Evolutionary conservation across 257 asterid genomes (phyloP), one percentile per base, ranked within the genome.

Genomic region (Catharanthus roseus): DNA sequence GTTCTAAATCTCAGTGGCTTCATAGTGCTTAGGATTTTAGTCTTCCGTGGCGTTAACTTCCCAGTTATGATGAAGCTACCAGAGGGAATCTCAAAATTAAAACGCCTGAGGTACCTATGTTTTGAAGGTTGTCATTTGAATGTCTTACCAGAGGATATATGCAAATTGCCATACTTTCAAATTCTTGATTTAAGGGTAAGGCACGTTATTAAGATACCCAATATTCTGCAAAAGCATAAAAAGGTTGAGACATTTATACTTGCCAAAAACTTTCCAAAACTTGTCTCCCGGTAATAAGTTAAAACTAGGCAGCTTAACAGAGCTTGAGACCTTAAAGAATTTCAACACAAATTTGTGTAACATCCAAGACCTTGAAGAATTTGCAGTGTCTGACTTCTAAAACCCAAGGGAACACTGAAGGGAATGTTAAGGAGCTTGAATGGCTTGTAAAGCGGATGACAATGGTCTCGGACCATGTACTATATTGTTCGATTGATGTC

Each of bases 21-120:
- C 62, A 60, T 18, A 58, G 23, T 79, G 28, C 77, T 82, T 24
- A 74, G 80, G 69, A 56, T 85, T 51, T 31, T 85, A 1, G 47
- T 65, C 49, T 69, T 82, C 69, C 74, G 65, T 55, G 79, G 82
- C 45, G 80, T 73, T 72, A 68, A 70, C 49, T 53, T n/a, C 58
- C 69, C 13, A 3, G 64, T 44, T 0, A n/a, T n/a, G n/a, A 67
- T 4, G 1, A 74, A 71, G 68, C 49, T 82, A 50, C 85, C 84
- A 1, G 54, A 44, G 39, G 26, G 47, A 54, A 77, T 79, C 6
- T 82, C 77, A 23, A 74, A 72, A 31, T 71, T 84, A 51, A 9
- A 70, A 69, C 81, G 73, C 23, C 39, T 72, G 61, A 68, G 60
- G 58, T 68, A 77, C 66, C 67, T 77, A 24, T 39, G 75, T 54